Conservation (phyloP, 2,329 filamentous ascomycete genomes). For the Periconia digitata region DNA sequence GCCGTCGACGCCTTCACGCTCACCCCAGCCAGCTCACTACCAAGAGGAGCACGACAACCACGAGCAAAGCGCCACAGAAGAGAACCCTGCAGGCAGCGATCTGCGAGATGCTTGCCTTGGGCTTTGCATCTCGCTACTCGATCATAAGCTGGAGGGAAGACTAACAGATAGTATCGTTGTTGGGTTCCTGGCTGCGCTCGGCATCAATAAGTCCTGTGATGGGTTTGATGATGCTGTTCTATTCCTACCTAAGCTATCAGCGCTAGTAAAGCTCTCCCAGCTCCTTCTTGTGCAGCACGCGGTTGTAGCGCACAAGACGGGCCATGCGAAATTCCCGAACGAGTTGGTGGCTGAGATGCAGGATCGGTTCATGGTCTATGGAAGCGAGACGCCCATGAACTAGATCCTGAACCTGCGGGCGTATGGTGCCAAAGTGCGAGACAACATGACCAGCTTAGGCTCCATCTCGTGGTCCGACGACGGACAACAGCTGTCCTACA, state of each 20-base stretch:
- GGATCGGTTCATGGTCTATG: slow-evolving; percentile 1
- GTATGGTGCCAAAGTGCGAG: neutral
- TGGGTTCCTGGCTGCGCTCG: neutral
- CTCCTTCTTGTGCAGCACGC: neutral
- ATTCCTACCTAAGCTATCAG: neutral
- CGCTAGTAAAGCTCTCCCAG: neutral
- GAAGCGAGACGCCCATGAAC: neutral
- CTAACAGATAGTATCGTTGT: neutral
- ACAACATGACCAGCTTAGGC: neutral
- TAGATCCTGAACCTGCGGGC: neutral
- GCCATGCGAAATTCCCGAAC: neutral
- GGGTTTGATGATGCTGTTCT: neutral
- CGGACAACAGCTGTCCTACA: neutral
- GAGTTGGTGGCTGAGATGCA: neutral
- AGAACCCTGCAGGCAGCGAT: neutral
- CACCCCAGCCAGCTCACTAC: too few relatives aligned
- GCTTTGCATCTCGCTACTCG: neutral
- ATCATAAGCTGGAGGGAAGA: neutral
- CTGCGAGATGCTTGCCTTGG: neutral
- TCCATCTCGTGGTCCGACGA: slow-evolving; percentile 1
- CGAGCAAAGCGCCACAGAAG: too few relatives aligned
- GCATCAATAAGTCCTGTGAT: neutral
- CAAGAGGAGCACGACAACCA: too few relatives aligned
- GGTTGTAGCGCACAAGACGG: neutral
- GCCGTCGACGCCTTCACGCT: too few relatives aligned